Evolutionary conservation across 768 basidiomycete species (phyloP), one percentile per base, ranked within the genome.

Genomic region (Trametes coccinea): DNA sequence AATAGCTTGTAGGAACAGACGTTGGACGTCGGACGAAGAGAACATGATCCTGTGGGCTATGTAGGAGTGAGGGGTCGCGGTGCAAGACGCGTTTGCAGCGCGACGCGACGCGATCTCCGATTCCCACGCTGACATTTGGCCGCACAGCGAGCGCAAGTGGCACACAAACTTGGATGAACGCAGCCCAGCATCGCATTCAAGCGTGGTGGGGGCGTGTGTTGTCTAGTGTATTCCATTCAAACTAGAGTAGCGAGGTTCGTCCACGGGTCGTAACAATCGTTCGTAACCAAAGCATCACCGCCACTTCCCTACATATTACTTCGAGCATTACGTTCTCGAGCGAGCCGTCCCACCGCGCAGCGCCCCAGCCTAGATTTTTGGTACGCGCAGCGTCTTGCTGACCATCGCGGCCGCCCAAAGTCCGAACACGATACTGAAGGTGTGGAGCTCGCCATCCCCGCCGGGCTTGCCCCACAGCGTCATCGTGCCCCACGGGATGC

Each of bases 321-420:
- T 22, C 22, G 22, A 22, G 22, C 22, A 22, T 22, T 22, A 22
- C 22, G 22, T 22, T 22, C 45, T 39, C 40, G 6, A 34, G 39
- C 13, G 41, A 43, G 41, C 33, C 31, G 14, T 29, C 41, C 9
- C 11, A 11, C 31, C 48, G 40, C 34, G 31, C 29, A 39, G 3
- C 14, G 31, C 8, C 33, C 8, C 44, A 49, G 44, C 53, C 37
- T 82, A 92, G 48, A 84, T 67, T 76, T 94, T 94, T 11, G 92
- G 91, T 53, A 98, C 85, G 52, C 87, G 83, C 48, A 99, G 79
- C 14, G 97, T 98, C 78, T 98, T 98, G 82, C 93, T 95, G 65
- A 99, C 92, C 96, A 99, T 98, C 50, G 92, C 90, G 14, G 94
- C 89, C 8, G 91, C 96, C 95, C 95, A 98, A 11, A 80, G 71